These are phyloP conservation scores for Dendrobium chrysotoxum DNA, from an alignment of 106 monocot genomes.

Conservation along the genomic window DNA sequence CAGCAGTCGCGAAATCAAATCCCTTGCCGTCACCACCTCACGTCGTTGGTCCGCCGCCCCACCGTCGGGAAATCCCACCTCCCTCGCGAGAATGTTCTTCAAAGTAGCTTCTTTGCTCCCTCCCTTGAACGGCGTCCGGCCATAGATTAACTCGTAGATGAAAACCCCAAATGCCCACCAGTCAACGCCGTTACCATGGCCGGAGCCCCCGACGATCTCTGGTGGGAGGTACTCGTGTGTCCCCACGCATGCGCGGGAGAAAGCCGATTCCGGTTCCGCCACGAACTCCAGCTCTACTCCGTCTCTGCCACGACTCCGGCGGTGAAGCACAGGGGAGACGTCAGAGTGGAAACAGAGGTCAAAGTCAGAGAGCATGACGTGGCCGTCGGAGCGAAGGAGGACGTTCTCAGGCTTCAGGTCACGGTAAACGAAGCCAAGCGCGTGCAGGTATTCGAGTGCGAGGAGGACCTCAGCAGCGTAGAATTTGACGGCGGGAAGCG, in stretches of 20 bases:
- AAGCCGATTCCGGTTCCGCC: constrained; percentile 53
- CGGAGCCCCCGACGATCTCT: constrained; percentile 44
- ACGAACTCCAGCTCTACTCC: constrained; percentile 53
- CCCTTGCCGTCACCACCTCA: constrained; percentile 31
- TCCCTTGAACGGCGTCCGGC: constrained; percentile 80
- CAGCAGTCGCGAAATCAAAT: constrained; percentile 50
- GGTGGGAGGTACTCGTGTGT: constrained; percentile 92
- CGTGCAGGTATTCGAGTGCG: constrained; percentile 84
- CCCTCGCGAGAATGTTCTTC: constrained; percentile 46
- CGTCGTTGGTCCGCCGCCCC: neutral
- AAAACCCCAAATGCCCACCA: constrained; percentile 98
- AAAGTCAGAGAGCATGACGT: constrained; percentile 91
- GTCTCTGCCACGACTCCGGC: neutral
- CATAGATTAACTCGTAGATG: constrained; percentile 80
- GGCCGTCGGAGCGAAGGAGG: constrained; percentile 67
- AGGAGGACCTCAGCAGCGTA: constrained; percentile 77
- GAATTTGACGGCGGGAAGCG: constrained; percentile 45
- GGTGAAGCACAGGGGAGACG: constrained; percentile 40
- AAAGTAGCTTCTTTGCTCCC: constrained; percentile 60
- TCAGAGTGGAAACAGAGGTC: constrained; percentile 69
- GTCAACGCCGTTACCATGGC: constrained; percentile 77
- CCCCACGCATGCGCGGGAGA: constrained; percentile 68
- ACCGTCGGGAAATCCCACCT: constrained; percentile 43
- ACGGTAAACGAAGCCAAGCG: constrained; percentile 75
- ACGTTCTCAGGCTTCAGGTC: constrained; percentile 95